Evolutionary conservation across 495 filamentous ascomycete genomes (phyloP).

Genomic region (Xylaria venustula): DNA sequence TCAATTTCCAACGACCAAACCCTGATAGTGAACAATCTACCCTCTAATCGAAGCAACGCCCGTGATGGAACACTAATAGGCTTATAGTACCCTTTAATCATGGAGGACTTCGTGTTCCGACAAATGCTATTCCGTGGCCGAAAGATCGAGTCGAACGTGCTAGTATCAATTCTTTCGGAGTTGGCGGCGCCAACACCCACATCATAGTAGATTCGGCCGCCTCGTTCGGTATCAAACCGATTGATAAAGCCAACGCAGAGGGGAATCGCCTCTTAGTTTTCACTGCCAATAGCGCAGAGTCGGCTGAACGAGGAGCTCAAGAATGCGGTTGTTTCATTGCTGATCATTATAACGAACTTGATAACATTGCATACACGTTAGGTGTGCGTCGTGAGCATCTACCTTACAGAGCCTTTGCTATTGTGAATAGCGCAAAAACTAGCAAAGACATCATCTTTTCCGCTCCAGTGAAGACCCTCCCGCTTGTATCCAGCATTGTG

Average conservation of each 20-base stretch:
- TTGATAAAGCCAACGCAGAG: background rate
- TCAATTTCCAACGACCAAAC: slow-evolving; percentile 26
- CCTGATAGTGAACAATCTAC: no score
- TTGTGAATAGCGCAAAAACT: background rate
- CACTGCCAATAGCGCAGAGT: slow-evolving; percentile 16
- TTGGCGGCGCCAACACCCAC: slow-evolving; percentile 51
- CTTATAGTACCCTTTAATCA: slow-evolving; percentile 27
- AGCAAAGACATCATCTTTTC: no score
- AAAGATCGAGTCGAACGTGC: slow-evolving; percentile 21
- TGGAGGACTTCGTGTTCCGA: slow-evolving; percentile 24
- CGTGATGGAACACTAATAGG: no score
- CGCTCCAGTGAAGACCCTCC: no score
- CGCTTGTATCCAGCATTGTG: slow-evolving; percentile 15
- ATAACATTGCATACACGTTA: slow-evolving; percentile 33
- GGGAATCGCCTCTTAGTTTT: slow-evolving; percentile 25
- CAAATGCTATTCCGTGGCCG: slow-evolving; percentile 20
- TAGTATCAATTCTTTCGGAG: slow-evolving; percentile 49
- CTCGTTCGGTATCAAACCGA: background rate
- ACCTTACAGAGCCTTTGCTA: slow-evolving; percentile 27
- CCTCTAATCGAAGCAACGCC: no score
- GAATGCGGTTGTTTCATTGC: no score
- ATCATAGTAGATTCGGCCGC: background rate
- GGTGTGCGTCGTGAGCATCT: slow-evolving; percentile 26
- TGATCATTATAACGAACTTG: slow-evolving; percentile 6
- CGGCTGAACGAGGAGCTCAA: slow-evolving; percentile 17